phyloP scores from a whole-genome alignment of 192 early-diverging fungal genomes.

The Blastocladiella britannica region DNA sequence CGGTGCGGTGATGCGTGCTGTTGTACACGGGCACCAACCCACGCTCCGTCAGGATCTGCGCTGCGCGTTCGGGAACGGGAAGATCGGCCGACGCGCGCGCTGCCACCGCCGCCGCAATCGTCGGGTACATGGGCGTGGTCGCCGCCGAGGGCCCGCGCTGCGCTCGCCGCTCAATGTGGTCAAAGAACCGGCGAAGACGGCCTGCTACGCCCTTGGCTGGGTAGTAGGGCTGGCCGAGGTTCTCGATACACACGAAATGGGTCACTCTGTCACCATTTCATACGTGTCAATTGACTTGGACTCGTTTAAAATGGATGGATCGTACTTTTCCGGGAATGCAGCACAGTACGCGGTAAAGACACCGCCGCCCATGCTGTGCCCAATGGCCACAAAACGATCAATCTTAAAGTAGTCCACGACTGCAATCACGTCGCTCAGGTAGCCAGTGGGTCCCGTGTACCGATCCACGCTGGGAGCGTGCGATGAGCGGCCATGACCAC shows the following conservation, averaged over 20 bases:
- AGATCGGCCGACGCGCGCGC: background rate
- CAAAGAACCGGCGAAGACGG: too few species aligned
- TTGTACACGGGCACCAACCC: background rate
- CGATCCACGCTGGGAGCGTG: background rate
- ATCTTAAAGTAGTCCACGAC: background rate
- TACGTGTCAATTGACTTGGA: too few species aligned
- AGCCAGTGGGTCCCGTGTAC: background rate
- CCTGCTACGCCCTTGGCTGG: too few species aligned
- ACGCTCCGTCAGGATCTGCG: background rate
- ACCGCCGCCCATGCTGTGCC: background rate
- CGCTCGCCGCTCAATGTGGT: too few species aligned
- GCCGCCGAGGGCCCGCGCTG: too few species aligned
- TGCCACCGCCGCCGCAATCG: background rate
- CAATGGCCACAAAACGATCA: background rate
- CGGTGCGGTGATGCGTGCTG: background rate
- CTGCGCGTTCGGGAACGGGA: background rate
- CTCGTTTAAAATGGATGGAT: too few species aligned
- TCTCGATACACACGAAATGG: background rate
- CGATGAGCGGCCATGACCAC: background rate
- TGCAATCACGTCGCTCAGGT: background rate
- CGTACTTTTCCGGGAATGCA: background rate
- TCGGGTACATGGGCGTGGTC: background rate
- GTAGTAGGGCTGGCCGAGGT: background rate
- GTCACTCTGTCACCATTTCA: too few species aligned
- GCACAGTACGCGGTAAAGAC: background rate